These are phyloP conservation scores for Globisporangium spiculum DNA, from an alignment of 352 stramenopile genomes.

Conservation along the genomic window DNA sequence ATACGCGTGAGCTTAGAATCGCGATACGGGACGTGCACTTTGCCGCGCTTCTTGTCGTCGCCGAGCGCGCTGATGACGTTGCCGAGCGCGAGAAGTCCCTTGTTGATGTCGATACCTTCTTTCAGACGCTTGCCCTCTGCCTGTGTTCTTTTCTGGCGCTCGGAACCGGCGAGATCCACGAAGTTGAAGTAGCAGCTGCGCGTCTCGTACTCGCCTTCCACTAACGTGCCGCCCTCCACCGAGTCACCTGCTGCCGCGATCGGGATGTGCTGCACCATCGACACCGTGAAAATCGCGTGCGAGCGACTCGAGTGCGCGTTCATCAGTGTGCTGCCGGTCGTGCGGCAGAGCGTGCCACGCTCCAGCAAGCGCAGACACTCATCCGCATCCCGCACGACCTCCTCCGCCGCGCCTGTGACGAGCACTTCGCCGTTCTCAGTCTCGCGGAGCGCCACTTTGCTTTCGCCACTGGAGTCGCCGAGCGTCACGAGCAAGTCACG, in stretches of 20 bases:
- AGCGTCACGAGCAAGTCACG: constrained; percentile 85
- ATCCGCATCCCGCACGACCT: constrained; percentile 59
- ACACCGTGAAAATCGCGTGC: constrained; percentile 91
- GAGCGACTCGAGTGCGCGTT: constrained; percentile 90
- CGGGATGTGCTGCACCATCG: constrained; percentile 77
- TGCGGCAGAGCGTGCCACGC: constrained; percentile 79
- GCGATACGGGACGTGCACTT: constrained; percentile 92
- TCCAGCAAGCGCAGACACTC: constrained; percentile 83
- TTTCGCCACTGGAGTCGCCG: constrained; percentile 43
- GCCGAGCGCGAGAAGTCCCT: constrained; percentile 95
- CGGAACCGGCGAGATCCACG: constrained; percentile 89
- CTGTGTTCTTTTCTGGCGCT: constrained; percentile 95
- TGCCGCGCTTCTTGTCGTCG: constrained; percentile 88
- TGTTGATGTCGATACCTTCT: constrained; percentile 99
- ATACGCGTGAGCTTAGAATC: constrained; percentile 94
- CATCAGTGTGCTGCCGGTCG: constrained; percentile 89
- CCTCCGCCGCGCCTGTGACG: constrained; percentile 75
- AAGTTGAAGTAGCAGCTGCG: constrained; percentile 90
- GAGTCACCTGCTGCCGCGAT: constrained; percentile 32
- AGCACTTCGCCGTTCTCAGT: constrained; percentile 76
- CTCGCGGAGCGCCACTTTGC: constrained; percentile 86
- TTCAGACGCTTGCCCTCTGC: constrained; percentile 89
- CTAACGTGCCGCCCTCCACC: constrained; percentile 29
- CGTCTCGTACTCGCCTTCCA: constrained; percentile 70
- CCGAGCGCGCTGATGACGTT: constrained; percentile 98